These are phyloP conservation scores for Diaporthe vaccinii DNA, from an alignment of 2,329 filamentous ascomycete species.

Conservation along the genomic window DNA sequence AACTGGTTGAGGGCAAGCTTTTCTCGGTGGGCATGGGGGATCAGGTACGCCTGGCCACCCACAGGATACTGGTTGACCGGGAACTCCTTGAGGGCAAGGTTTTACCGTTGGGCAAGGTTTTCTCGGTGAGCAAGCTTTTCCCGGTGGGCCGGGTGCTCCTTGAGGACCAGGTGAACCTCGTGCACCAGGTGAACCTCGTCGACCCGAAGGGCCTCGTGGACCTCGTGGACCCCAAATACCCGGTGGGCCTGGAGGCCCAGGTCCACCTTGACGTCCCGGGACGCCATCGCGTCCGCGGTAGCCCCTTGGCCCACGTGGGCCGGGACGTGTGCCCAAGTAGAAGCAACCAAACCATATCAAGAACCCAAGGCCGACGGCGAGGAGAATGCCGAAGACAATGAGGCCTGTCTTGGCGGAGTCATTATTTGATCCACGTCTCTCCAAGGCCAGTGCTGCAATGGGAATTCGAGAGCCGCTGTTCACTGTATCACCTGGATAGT, in stretches of 20 bases:
- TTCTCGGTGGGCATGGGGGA: too few species aligned
- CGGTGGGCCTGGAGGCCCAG: not conserved
- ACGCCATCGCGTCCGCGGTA: not conserved
- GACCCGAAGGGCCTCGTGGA: not conserved
- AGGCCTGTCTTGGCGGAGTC: not conserved
- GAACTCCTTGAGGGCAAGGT: not conserved
- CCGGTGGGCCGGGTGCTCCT: too few species aligned
- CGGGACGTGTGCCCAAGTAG: not conserved
- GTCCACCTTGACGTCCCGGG: not conserved
- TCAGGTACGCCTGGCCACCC: too few species aligned
- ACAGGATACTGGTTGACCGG: too few species aligned
- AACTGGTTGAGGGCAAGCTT: too few species aligned
- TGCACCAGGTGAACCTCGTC: too few species aligned
- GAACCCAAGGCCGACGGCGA: not conserved
- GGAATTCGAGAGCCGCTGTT: fast-evolving
- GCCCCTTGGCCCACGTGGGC: not conserved
- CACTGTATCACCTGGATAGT: not conserved
- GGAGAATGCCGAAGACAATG: not conserved
- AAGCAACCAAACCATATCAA: not conserved
- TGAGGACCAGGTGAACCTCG: too few species aligned
- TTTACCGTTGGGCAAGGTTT: too few species aligned
- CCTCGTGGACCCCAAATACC: not conserved
- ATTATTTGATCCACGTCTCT: not conserved
- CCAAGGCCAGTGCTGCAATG: not conserved
- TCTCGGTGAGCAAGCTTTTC: too few species aligned